phyloP scores from a whole-genome alignment of 177 flowering plant genomes.

The Vitis hybrid region DNA sequence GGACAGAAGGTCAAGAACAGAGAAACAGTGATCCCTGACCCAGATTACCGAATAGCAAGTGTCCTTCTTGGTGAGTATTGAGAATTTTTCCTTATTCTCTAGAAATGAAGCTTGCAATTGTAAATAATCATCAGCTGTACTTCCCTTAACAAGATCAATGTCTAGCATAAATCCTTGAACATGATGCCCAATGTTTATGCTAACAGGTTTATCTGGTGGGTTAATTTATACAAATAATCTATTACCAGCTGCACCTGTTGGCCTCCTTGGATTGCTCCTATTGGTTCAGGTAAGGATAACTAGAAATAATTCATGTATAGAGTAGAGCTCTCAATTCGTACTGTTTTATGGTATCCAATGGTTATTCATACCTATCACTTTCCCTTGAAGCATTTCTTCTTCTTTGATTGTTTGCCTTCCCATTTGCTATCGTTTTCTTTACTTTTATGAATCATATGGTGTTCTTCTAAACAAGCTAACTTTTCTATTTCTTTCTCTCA shows the following conservation, averaged over 20 bases:
- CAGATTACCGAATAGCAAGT: constrained; percentile 81
- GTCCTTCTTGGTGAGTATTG: constrained; percentile 64
- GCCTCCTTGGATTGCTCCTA: constrained; percentile 81
- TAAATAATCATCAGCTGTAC: not conserved
- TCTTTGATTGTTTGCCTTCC: not conserved
- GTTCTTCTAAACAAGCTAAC: not conserved
- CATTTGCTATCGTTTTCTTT: not conserved
- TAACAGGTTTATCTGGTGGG: constrained; percentile 80
- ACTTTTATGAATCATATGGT: not conserved
- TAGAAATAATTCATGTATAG: not conserved
- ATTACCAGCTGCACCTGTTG: constrained; percentile 72
- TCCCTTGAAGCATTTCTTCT: not conserved
- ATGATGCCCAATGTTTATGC: not conserved
- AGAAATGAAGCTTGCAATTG: not conserved
- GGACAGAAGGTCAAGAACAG: constrained; percentile 47
- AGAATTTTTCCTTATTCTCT: not conserved
- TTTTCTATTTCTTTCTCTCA: constrained; percentile 35
- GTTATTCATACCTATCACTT: not conserved
- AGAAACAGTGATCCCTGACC: constrained; percentile 78
- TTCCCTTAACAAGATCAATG: not conserved
- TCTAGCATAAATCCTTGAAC: not conserved
- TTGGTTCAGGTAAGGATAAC: constrained; percentile 63
- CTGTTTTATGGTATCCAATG: not conserved
- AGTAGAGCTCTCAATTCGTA: not conserved
- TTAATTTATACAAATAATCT: constrained; percentile 71